A percentile compares a stretch with the other conserved stretches of the same genome.
These are phyloP conservation scores for Fusarium heterosporum DNA, from an alignment of 2,329 filamentous ascomycete genomes.

Conservation along the genomic window DNA sequence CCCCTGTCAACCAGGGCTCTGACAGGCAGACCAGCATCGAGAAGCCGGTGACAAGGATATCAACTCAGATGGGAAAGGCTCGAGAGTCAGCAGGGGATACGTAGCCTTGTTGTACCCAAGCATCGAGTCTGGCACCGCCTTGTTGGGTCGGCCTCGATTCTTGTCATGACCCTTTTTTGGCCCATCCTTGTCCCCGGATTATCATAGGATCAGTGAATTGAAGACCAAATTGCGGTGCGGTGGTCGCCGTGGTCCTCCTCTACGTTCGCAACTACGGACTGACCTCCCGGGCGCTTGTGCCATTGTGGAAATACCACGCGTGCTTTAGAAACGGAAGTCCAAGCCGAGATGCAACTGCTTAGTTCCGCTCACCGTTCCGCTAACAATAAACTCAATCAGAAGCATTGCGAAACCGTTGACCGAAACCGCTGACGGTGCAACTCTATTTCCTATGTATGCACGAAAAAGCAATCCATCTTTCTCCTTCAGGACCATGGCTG, in stretches of 20 bases:
- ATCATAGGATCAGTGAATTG: constrained; percentile 27
- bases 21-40: constrained; percentile 20
- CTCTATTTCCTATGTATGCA: constrained; percentile 7
- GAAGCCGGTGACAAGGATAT: constrained; percentile 28
- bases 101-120: constrained; percentile 32
- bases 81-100: constrained; percentile 38
- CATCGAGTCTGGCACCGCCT: constrained; percentile 39
- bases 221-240: constrained; percentile 14
- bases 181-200: constrained; percentile 27
- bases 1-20: constrained; percentile 29
- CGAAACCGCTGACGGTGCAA: constrained; percentile 39
- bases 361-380: constrained; percentile 8
- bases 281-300: constrained; percentile 6
- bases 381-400: constrained; percentile 33
- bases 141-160: constrained; percentile 38
- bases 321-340: constrained; percentile 10
- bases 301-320: constrained; percentile 15
- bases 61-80: constrained; percentile 15
- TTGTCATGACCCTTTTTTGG: constrained; percentile 1
- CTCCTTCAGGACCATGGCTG: constrained; percentile 10
- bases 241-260: constrained; percentile 1
- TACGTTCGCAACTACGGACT: background rate
- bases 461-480: constrained; percentile 14
- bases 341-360: constrained; percentile 7
- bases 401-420: constrained; percentile 13